phyloP scores from a whole-genome alignment of 2,329 filamentous ascomycete genomes.

The Fusarium zealandicum region DNA sequence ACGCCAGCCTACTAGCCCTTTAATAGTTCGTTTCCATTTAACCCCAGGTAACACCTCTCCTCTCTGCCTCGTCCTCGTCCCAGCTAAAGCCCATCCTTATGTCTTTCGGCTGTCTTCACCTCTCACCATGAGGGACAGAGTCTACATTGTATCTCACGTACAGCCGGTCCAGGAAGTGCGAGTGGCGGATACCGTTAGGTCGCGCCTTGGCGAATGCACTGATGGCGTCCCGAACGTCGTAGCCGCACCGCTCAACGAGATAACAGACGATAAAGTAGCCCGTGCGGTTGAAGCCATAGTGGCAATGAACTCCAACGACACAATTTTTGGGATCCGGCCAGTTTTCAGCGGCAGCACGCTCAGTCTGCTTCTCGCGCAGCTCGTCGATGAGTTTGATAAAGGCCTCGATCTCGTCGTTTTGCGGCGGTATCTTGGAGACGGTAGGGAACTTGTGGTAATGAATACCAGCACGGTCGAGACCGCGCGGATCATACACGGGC shows the following conservation, averaged over 20 bases:
- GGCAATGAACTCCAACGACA: conserved; percentile 88
- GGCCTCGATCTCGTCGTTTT: conserved; percentile 57
- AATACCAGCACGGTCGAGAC: conserved; percentile 70
- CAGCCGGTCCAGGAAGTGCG: conserved; percentile 85
- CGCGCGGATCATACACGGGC: conserved; percentile 84
- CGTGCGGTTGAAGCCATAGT: conserved; percentile 95
- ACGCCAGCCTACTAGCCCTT: conserved; percentile 11
- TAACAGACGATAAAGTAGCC: conserved; percentile 92
- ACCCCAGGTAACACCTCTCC: not conserved
- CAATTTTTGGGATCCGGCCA: conserved; percentile 48
- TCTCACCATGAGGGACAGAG: conserved; percentile 2
- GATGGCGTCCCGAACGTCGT: conserved; percentile 77
- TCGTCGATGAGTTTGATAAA: conserved; percentile 67
- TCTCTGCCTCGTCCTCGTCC: not conserved
- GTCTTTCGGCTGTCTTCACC: not conserved
- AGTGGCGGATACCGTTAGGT: conserved; percentile 86
- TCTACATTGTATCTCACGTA: conserved; percentile 73
- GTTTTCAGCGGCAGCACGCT: conserved; percentile 48
- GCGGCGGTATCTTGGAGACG: conserved; percentile 87
- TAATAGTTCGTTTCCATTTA: not conserved
- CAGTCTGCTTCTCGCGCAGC: conserved; percentile 61
- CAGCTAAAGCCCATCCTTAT: not conserved
- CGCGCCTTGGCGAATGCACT: conserved; percentile 76
- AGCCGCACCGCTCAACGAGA: conserved; percentile 81
- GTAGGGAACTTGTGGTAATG: conserved; percentile 89